Evolutionary conservation across 2,329 filamentous ascomycete genomes (phyloP), one percentile per base, ranked within the genome.

Genomic region (Aspergillus melleus): DNA sequence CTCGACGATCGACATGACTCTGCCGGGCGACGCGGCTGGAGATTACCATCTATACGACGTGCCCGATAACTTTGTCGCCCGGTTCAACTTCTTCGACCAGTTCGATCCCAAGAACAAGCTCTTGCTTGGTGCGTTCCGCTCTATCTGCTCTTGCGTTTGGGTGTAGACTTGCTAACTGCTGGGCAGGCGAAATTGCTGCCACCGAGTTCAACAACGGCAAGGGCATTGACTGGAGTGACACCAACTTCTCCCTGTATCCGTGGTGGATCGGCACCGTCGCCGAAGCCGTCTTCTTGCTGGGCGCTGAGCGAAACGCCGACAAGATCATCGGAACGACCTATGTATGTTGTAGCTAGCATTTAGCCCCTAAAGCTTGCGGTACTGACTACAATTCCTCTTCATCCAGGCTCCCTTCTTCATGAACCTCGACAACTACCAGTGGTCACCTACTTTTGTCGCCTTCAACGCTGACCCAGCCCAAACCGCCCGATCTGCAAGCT

Each of bases 261-360:
- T 85, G 81, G 77, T 84, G 83, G 85, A 83, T 84, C 53, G 86
- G 85, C 26, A 79, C 83, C 9, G 84, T 90, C 2, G 83, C 82
- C 14, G 88, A 90, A 70, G 87, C 86, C 24, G 80, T 90, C n/a
- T 87, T 83, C 57, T 77, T 89, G 16, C 80, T 90, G 62, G 84
- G 86, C 19, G 84, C 85, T 30, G 88, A 90, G 78, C 80, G 87
- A 58, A 90, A 90, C 72, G 65, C 68, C 2, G 66, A 71, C 59
- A 70, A 69, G 52, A 63, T 71, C 10, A 65, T 71, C 6, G 69
- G 69, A 58, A 66, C 65, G 1, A 72, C 69, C 32, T 72, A 71
- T 36, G 70, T 71, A 54, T 58, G 68, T 51, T 5, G n/a, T 8
- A 22, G 22, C 22, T 22, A 22, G 22, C 22, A 22, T 29, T 6